phyloP scores from a whole-genome alignment of 441 rosid genomes.

The Breynia disticha region DNA sequence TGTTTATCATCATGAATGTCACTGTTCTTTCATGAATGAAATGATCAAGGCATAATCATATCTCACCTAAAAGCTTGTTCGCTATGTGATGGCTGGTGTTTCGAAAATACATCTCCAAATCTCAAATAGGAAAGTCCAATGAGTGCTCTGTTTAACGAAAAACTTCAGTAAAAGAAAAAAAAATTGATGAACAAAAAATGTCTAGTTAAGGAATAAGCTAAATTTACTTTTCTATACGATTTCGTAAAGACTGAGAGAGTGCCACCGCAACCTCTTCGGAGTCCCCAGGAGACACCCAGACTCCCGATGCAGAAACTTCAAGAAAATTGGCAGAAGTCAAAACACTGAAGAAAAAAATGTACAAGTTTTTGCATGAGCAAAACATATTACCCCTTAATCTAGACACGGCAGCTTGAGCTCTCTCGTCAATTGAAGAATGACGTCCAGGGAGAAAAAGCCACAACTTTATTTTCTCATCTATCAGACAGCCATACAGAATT shows the following conservation, averaged over 20 bases:
- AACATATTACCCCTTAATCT: constrained; percentile 65
- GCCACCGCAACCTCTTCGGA: constrained; percentile 98
- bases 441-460: constrained; percentile 98
- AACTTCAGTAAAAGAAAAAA: not conserved
- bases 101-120: constrained; percentile 93
- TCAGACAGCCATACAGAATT: constrained; percentile 9
- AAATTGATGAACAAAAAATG: constrained; percentile 7
- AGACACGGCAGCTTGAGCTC: constrained; percentile 78
- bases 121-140: constrained; percentile 76
- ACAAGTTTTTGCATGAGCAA: not conserved
- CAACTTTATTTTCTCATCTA: constrained; percentile 98
- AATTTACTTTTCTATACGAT: constrained; percentile 82
- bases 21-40: not conserved
- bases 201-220: constrained; percentile 12
- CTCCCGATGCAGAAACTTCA: constrained; percentile 88
- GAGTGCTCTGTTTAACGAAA: constrained; percentile 49
- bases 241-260: constrained; percentile 85
- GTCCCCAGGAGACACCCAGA: constrained; percentile 99
- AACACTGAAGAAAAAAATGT: not conserved
- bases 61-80: constrained; percentile 79
- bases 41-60: constrained; percentile 4
- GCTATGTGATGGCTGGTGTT: constrained; percentile 64
- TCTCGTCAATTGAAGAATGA: constrained; percentile 56
- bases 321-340: constrained; percentile 13
- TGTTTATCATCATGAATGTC: too few species aligned